These are phyloP conservation scores for Aspergillus vadensis DNA, from an alignment of 2,329 filamentous ascomycete genomes.

Conservation along the genomic window DNA sequence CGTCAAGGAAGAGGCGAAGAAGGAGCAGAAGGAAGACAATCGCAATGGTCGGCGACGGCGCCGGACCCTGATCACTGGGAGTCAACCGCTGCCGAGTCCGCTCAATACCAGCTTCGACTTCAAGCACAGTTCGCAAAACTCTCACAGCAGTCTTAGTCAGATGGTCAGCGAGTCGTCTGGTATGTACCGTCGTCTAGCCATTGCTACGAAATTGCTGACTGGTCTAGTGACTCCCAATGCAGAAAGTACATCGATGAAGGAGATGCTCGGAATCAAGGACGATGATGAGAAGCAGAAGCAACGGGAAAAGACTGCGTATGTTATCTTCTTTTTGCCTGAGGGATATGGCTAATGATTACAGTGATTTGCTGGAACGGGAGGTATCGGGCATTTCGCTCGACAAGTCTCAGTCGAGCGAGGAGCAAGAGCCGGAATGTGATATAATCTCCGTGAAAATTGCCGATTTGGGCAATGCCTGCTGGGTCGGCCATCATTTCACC, in stretches of 20 bases:
- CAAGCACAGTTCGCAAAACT: slow-evolving; percentile 62
- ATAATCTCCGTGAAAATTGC: slow-evolving; percentile 99
- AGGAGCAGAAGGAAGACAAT: slow-evolving; percentile 81
- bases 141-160: slow-evolving; percentile 77
- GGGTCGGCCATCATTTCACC: slow-evolving; percentile 98
- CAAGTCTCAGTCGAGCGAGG: slow-evolving; percentile 55
- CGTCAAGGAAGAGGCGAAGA: slow-evolving; percentile 70
- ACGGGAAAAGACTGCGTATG: slow-evolving; percentile 92
- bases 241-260: slow-evolving; percentile 59
- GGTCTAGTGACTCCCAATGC: slow-evolving; percentile 29
- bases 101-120: slow-evolving; percentile 87
- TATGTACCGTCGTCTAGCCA: slow-evolving; percentile 50
- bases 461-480: slow-evolving; percentile 96
- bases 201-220: slow-evolving; percentile 34
- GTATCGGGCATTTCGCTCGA: slow-evolving; percentile 94
- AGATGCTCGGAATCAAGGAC: slow-evolving; percentile 54
- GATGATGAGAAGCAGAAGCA: slow-evolving; percentile 72
- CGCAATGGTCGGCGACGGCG: slow-evolving; percentile 86
- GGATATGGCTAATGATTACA: slow-evolving; percentile 38
- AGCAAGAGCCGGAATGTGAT: slow-evolving; percentile 54
- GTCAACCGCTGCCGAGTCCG: slow-evolving; percentile 91
- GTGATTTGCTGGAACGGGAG: slow-evolving; percentile 86
- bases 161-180: slow-evolving; percentile 72
- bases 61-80: slow-evolving; percentile 93
- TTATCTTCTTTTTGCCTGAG: neutral